Evolutionary conservation across 2,329 filamentous ascomycete species (phyloP), one percentile per base, ranked within the genome.

Genomic region (Aspergillus vadensis): DNA sequence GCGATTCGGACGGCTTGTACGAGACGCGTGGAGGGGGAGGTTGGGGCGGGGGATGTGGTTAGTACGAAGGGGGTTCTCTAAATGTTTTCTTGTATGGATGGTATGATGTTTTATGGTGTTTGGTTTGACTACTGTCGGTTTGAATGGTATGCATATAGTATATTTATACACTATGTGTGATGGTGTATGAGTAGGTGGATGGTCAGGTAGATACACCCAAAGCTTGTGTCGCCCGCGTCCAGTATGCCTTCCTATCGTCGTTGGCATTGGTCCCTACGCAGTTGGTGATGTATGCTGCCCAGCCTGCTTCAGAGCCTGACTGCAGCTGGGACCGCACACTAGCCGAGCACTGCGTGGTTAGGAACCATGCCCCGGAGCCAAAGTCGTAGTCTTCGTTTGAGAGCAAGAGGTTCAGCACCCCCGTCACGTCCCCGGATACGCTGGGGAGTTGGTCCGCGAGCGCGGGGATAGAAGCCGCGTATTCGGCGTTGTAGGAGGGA

Each of bases 61-160:
- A 97, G 93, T 80, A 98, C 94, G 8, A 98, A 98, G 85, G 94
- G 94, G 10, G 96, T 96, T 36, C 76, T 97, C 77, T 87, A 71
- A 66, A 61, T 52, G 25, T 32, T 4, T 48, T 27, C 3, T 47
- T 17, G 47, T 48, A 43, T 32, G 10, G 30, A 32, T 32, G 30
- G 10, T 4, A 32, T 32, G 27, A 4, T 30, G 4, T 30, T n/a
- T n/a, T n/a, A n/a, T n/a, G n/a, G n/a, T n/a, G 23, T 27, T 25
- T 27, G 25, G 25, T 27, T 27, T 27, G 25, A 27, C 25, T 27
- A 27, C 25, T 8, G 25, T 27, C 25, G 7, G 25, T 27, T 27
- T 27, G 25, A 27, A 27, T 8, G 25, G 25, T 2, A 38, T 32
- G 14, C 49, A 19, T 27, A 55, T 25, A 43, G 30, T 44, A 17